Percentiles rank a stretch among this genome's conserved stretches.
These are phyloP conservation scores for Ophiosphaerella narmari DNA, from an alignment of 2,329 filamentous ascomycete species.

Conservation along the genomic window DNA sequence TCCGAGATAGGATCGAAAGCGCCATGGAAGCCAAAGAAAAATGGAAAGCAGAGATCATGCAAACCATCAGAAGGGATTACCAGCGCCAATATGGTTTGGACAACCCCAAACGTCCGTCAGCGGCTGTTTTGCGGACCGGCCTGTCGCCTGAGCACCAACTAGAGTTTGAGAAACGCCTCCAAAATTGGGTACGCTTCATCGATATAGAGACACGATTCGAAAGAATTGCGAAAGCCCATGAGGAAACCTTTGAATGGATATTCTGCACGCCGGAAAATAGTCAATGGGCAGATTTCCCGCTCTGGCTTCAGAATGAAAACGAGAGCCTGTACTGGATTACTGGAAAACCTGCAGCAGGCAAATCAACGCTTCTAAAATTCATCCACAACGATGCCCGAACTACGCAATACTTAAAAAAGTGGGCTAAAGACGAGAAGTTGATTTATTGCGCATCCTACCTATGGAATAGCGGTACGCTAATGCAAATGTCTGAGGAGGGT, in stretches of 20 bases:
- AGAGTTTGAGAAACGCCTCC: neutral
- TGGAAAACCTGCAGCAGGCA: conserved; percentile 54
- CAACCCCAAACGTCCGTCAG: no score
- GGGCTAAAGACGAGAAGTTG: neutral
- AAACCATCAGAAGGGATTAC: neutral
- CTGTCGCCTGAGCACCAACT: neutral
- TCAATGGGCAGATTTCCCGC: conserved; percentile 8
- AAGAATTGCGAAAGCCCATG: conserved; percentile 3
- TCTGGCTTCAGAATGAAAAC: conserved; percentile 9
- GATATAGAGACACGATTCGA: conserved; percentile 5
- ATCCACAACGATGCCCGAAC: conserved; percentile 6
- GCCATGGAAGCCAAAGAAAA: neutral
- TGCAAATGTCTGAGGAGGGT: conserved; percentile 5
- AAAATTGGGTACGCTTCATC: neutral
- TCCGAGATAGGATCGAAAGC: neutral
- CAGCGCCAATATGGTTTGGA: neutral
- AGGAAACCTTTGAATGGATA: conserved; percentile 13
- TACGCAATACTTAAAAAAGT: neutral
- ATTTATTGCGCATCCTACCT: conserved; percentile 1
- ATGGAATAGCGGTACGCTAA: conserved; percentile 9
- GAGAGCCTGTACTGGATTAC: conserved; percentile 40
- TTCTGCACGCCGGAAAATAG: neutral
- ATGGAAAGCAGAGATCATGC: neutral
- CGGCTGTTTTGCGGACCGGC: neutral
- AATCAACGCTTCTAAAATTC: conserved; percentile 52